These are phyloP conservation scores for Diphasiastrum complanatum DNA, from an alignment of 83 land plant species.

Conservation along the genomic window DNA sequence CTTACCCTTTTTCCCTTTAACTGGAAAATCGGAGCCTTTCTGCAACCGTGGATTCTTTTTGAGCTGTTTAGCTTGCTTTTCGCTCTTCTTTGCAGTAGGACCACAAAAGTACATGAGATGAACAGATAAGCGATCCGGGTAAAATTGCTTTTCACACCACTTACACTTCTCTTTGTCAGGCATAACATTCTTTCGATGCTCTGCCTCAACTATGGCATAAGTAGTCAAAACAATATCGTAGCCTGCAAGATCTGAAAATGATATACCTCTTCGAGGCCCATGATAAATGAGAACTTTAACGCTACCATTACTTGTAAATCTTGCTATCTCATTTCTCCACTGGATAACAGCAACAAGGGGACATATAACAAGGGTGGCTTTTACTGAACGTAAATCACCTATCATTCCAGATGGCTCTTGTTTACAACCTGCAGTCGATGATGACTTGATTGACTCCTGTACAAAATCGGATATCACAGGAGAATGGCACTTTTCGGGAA, in stretches of 20 bases:
- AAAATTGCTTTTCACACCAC: slow-evolving; percentile 50
- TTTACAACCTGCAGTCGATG: neutral
- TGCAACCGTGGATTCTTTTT: slow-evolving; percentile 20
- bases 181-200: slow-evolving; percentile 55
- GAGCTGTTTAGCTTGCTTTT: slow-evolving; percentile 65
- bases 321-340: slow-evolving; percentile 72
- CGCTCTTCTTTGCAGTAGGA: slow-evolving; percentile 59
- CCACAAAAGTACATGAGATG: slow-evolving; percentile 74
- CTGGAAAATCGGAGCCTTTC: neutral
- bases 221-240: slow-evolving; percentile 86
- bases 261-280: slow-evolving; percentile 49
- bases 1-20: neutral
- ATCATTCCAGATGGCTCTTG: neutral
- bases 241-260: slow-evolving; percentile 34
- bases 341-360: slow-evolving; percentile 85
- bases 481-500: neutral
- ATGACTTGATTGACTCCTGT: neutral
- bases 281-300: slow-evolving; percentile 68
- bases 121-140: slow-evolving; percentile 33
- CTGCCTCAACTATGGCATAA: slow-evolving; percentile 59
- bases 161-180: slow-evolving; percentile 55
- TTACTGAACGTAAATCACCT: slow-evolving; percentile 28
- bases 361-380: slow-evolving; percentile 79
- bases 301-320: slow-evolving; percentile 57
- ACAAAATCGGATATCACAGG: neutral